Base-by-base conservation (phyloP, 306 rosid species). In the Lupinus albus region DNA sequence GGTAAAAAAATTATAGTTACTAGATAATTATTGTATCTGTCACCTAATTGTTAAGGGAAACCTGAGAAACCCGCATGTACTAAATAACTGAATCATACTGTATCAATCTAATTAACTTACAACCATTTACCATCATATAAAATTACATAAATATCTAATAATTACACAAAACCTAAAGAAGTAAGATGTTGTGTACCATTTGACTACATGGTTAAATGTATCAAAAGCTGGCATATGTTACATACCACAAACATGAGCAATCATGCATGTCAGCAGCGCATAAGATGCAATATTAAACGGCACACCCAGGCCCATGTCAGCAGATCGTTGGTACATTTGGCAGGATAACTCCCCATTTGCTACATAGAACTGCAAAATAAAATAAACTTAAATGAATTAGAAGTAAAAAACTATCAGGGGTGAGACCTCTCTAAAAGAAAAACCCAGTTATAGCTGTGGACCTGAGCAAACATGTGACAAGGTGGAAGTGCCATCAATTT, bases 211-310 rank as follows among this genome's bases (percentile, higher is more conserved):
- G 59, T 16, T 45, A 68, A 50, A 53, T 63, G 12, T 21, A 67
- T 45, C 7, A 81, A 75, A 65, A 32, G 67, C 68, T 67, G 18
- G 32, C 35, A 64, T 38, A 80, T 73, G 71, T 72, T 48, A 56
- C 97, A 15, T 94, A 94, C 99, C 97, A 77, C 96, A 94, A 78
- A 90, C 89, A 79, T 88, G 99, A 78, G 99, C 99, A 82, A 94
- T 79, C 84, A 90, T 86, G 92, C 90, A 88, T 17, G 97, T 94
- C 82, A 94, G 80, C 73, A 94, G 99, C 0, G 97, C 87, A 78
- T 90, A 94, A 20, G 99, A 94, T 36, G 99, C 97, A 54, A 94
- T 94, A 70, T 93, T 93, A 77, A 93, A 93, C 35, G 99, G 97
- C 70, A 93, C 94, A 7, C 97, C 94, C 12, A 93, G 77, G 61